phyloP scores from a whole-genome alignment of 2,329 filamentous ascomycete species.

The Penicillium polonicum region DNA sequence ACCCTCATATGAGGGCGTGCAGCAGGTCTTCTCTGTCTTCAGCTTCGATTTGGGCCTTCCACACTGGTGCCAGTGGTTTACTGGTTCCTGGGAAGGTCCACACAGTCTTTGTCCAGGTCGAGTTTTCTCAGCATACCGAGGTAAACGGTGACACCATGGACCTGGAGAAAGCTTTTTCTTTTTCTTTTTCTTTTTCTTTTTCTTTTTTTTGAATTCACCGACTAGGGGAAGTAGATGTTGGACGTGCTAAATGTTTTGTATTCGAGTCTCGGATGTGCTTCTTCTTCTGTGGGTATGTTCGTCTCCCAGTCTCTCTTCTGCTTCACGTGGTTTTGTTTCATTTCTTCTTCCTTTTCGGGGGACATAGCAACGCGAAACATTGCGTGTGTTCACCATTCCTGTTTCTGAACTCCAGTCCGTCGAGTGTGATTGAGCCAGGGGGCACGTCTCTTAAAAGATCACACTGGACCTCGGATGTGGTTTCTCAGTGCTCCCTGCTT shows the following conservation, averaged over 20 bases:
- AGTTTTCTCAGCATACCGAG: neutral
- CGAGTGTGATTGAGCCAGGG: neutral
- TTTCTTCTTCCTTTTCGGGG: neutral
- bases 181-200: neutral
- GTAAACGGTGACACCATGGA: neutral
- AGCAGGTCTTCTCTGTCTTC: neutral
- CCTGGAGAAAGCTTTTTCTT: neutral
- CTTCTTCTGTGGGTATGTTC: neutral
- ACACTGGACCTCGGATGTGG: neutral
- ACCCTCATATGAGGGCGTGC: neutral
- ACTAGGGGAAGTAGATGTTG: neutral
- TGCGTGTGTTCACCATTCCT: too few species aligned
- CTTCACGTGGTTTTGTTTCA: neutral
- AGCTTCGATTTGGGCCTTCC: neutral
- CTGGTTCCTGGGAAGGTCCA: too few species aligned
- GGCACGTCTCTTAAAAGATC: neutral
- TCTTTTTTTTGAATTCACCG: neutral
- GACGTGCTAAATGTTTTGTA: neutral
- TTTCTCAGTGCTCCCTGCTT: neutral
- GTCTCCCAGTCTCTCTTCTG: neutral
- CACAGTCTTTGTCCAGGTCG: neutral
- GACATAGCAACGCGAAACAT: neutral
- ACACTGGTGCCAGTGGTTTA: neutral
- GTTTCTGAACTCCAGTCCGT: too few species aligned
- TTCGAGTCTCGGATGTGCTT: neutral